Conservation (phyloP, 495 filamentous ascomycete species). For the Xylaria flabelliformis region DNA sequence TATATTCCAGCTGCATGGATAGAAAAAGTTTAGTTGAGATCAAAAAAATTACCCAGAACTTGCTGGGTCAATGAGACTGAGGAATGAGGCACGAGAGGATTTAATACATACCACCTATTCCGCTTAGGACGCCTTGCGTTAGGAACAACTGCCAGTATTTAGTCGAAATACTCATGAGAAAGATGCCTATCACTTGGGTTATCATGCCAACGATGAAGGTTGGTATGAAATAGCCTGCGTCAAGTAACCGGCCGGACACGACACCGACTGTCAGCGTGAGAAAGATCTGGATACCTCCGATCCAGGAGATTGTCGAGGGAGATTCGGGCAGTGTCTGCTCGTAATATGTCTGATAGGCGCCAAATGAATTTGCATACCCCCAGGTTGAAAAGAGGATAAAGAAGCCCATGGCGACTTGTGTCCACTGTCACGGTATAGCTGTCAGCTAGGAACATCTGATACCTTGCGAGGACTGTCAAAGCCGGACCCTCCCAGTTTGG, state of each 20-base stretch:
- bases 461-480: background rate
- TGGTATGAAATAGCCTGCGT: slow-evolving; percentile 67
- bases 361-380: slow-evolving; percentile 78
- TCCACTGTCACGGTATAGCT: slow-evolving; percentile 51
- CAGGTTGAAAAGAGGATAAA: slow-evolving; percentile 74
- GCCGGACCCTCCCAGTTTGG: no score
- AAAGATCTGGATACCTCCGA: slow-evolving; percentile 64
- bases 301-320: slow-evolving; percentile 64
- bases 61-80: no score
- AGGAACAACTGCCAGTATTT: slow-evolving; percentile 83
- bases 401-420: slow-evolving; percentile 68
- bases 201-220: slow-evolving; percentile 54
- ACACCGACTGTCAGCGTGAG: slow-evolving; percentile 59
- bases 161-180: slow-evolving; percentile 71
- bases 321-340: slow-evolving; percentile 49
- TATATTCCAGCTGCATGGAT: no score
- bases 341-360: slow-evolving; percentile 78
- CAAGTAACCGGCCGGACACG: slow-evolving; percentile 62
- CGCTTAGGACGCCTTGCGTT: slow-evolving; percentile 78
- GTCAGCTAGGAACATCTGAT: background rate
- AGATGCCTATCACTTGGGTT: slow-evolving; percentile 70
- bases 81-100: no score
- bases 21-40: no score
- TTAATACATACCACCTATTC: slow-evolving; percentile 56
- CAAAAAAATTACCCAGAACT: no score